Base-by-base conservation (phyloP, 2,329 filamentous ascomycete genomes). In the Aureobasidium sp. region DNA sequence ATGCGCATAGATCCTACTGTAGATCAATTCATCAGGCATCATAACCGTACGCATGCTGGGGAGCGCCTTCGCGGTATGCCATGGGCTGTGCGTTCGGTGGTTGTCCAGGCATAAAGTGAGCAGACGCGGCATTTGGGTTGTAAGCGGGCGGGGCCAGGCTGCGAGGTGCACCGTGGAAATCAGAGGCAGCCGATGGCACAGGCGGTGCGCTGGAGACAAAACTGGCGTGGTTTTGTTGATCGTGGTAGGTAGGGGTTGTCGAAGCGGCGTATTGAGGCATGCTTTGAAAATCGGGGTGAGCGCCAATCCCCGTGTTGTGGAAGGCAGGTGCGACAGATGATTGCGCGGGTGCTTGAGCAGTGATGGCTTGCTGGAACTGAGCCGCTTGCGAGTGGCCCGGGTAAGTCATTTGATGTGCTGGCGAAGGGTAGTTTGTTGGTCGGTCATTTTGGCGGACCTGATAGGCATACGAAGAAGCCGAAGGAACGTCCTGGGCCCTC, bases 71-170 rank as follows among this genome's bases (percentile, higher is more conserved):
- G 14, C 59, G 59, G 41, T 55, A 61, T 14, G 5, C 47, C 59
- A 61, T 53, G 17, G 37, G 48, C 29, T 47, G 39, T 22, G 25
- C 48, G 20, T 41, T 42, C 1, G 14, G 3, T 3, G 39, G 42
- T 41, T 62, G 60, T 22, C 48, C 42, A 25, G 49, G 29, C 49
- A 62, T 62, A 34, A 62, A 62, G n/a, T 62, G 60, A 39, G 41
- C 36, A 22, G 60, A 47, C 27, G 29, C 37, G 15, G 41, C 22
- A 17, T 25, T 48, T 2, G 49, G 8, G 5, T 62, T 62, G 60
- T 62, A 62, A 29, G 60, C 31, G 11, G 60, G 49, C 39, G 60
- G 60, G 15, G 60, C 60, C 9, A 62, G 25, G 14, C 49, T 51
- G 31, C 49, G 49, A 39, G 39, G 60, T 37, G 39, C 37, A 7